A percentile compares a stretch with the other conserved stretches of the same genome.
These are phyloP conservation scores for Penicillium robsamsonii DNA, from an alignment of 495 filamentous ascomycete genomes.

Conservation along the genomic window DNA sequence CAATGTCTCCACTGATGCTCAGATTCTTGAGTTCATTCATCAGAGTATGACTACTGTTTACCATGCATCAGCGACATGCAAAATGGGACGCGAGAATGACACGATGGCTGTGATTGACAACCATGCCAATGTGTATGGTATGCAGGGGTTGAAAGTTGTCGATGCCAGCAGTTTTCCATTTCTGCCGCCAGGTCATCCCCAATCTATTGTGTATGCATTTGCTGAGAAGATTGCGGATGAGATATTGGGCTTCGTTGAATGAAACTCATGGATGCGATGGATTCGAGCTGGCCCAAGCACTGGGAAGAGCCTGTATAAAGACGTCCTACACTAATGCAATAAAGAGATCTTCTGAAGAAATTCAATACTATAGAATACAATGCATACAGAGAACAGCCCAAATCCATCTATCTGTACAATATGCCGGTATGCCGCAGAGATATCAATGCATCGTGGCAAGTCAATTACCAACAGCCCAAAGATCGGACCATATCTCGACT, in stretches of 20 bases:
- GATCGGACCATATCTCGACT: neutral
- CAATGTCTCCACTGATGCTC: conserved; percentile 41
- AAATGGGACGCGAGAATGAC: conserved; percentile 46
- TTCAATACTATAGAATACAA: conserved; percentile 37
- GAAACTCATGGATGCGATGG: neutral
- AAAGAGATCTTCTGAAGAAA: conserved; percentile 3
- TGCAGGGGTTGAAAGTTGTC: conserved; percentile 50
- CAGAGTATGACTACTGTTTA: conserved; percentile 41
- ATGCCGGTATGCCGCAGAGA: conserved; percentile 30
- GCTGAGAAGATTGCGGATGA: conserved; percentile 59
- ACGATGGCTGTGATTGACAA: conserved; percentile 51
- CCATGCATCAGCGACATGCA: conserved; percentile 50
- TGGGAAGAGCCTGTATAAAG: neutral
- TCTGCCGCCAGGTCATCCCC: conserved; percentile 52
- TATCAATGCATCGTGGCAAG: conserved; percentile 21
- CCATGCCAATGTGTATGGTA: conserved; percentile 46
- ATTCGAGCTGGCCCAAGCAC: neutral
- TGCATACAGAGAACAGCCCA: conserved; percentile 34
- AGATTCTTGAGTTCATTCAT: conserved; percentile 45
- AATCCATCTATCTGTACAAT: conserved; percentile 43
- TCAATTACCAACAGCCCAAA: conserved; percentile 1
- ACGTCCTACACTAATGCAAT: neutral
- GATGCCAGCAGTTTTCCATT: conserved; percentile 52
- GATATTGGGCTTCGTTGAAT: conserved; percentile 26
- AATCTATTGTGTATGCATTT: conserved; percentile 46